Evolutionary conservation across 2,329 filamentous ascomycete species (phyloP).

Genomic region (Ophiostoma ips): DNA sequence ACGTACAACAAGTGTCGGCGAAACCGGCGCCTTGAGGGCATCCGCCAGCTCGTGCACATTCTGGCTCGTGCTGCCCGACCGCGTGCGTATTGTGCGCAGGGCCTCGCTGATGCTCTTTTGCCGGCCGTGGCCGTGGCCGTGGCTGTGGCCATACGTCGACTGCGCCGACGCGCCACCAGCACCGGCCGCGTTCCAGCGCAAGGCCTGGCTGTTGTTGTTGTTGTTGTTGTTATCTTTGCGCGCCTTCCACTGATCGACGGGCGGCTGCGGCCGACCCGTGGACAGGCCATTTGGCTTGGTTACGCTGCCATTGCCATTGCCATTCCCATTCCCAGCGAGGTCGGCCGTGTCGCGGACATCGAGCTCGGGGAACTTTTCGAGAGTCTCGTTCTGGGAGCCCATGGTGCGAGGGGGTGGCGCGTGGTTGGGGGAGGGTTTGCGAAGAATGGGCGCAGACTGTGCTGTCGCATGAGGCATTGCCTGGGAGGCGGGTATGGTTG

Average conservation of each 20-base stretch:
- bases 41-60: constrained; percentile 90
- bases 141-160: constrained; percentile 2
- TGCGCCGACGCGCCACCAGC: background rate
- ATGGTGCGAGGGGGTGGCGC: constrained; percentile 4
- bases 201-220: background rate
- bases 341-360: constrained; percentile 21
- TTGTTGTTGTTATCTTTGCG: constrained; percentile 32
- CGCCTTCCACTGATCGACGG: constrained; percentile 42
- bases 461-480: constrained; percentile 12
- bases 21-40: constrained; percentile 79
- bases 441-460: background rate
- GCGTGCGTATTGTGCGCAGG: constrained; percentile 65
- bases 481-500: background rate
- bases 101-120: constrained; percentile 86
- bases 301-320: too few relatives aligned
- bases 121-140: constrained; percentile 40
- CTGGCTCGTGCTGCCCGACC: constrained; percentile 76
- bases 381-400: constrained; percentile 17
- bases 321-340: too few relatives aligned
- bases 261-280: constrained; percentile 14
- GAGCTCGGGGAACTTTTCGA: constrained; percentile 47
- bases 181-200: constrained; percentile 18
- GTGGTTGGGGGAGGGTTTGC: constrained; percentile 5
- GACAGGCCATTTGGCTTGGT: constrained; percentile 19
- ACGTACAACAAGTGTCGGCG: constrained; percentile 71